A percentile compares a stretch with the other conserved stretches of the same genome.
phyloP scores from a whole-genome alignment of 768 basidiomycete species.

The Lentinula detonsa region DNA sequence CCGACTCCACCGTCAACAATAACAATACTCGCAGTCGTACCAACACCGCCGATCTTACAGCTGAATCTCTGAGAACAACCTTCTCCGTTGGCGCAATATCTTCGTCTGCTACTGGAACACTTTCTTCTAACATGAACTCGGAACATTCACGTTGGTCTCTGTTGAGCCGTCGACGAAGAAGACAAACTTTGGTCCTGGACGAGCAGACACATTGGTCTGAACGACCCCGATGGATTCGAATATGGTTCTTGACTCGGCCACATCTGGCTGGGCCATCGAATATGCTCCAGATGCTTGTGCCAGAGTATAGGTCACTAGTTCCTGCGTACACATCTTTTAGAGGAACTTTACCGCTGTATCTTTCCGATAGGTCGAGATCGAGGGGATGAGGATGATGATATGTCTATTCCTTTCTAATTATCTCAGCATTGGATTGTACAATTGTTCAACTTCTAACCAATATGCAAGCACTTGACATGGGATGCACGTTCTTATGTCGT shows the following conservation, averaged over 20 bases:
- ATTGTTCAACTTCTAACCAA: too few relatives aligned
- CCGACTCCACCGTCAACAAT: background rate
- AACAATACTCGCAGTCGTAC: background rate
- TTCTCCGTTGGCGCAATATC: background rate
- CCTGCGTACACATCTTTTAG: slow-evolving; percentile 1
- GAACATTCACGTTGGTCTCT: background rate
- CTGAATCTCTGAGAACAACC: background rate
- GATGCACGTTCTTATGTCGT: too few relatives aligned
- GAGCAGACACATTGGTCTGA: background rate
- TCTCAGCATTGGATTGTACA: too few relatives aligned
- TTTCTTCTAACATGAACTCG: background rate
- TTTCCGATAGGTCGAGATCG: background rate
- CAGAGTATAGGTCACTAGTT: background rate
- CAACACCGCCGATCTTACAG: background rate
- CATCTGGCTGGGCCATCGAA: slow-evolving; percentile 1
- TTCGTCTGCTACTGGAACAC: background rate
- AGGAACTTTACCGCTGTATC: background rate
- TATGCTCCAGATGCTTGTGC: background rate
- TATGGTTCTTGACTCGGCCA: slow-evolving; percentile 4
- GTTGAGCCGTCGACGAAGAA: background rate
- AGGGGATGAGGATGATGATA: background rate
- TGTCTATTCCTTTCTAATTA: too few relatives aligned
- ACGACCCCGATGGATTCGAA: background rate
- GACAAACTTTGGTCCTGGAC: background rate
- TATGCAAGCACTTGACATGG: too few relatives aligned